phyloP scores from a whole-genome alignment of 106 monocot genomes.

The Narthecium ossifragum region DNA sequence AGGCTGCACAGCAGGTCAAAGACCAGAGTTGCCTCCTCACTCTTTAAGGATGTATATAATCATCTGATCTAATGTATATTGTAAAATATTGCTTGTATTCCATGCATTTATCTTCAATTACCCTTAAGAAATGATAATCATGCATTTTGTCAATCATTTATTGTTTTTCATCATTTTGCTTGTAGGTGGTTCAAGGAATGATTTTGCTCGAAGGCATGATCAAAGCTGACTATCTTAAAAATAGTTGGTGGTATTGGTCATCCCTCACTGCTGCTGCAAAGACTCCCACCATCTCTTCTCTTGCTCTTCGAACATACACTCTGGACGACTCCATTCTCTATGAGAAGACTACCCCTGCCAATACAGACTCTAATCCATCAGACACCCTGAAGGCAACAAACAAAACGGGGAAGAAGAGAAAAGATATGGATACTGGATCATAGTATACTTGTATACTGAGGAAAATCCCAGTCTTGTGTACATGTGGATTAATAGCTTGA shows the following conservation, averaged over 20 bases:
- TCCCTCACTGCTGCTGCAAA: conserved; percentile 77
- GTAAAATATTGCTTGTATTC: no score
- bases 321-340: conserved; percentile 84
- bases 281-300: conserved; percentile 63
- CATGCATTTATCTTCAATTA: no score
- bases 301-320: conserved; percentile 73
- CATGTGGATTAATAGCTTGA: no score
- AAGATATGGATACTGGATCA: conserved; percentile 48
- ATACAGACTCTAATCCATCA: conserved; percentile 22
- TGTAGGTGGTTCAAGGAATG: conserved; percentile 80
- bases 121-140: not conserved
- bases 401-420: conserved; percentile 59
- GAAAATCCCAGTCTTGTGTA: no score
- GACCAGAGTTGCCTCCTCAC: no score
- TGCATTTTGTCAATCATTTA: not conserved
- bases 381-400: conserved; percentile 25
- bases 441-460: no score
- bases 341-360: conserved; percentile 20
- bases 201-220: conserved; percentile 78
- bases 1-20: no score
- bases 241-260: conserved; percentile 93
- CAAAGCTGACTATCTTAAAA: conserved; percentile 69
- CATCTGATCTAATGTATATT: no score
- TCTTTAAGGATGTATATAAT: no score
- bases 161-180: not conserved